phyloP scores from a whole-genome alignment of 2,329 filamentous ascomycete genomes.

The Xylariaceae sp. region DNA sequence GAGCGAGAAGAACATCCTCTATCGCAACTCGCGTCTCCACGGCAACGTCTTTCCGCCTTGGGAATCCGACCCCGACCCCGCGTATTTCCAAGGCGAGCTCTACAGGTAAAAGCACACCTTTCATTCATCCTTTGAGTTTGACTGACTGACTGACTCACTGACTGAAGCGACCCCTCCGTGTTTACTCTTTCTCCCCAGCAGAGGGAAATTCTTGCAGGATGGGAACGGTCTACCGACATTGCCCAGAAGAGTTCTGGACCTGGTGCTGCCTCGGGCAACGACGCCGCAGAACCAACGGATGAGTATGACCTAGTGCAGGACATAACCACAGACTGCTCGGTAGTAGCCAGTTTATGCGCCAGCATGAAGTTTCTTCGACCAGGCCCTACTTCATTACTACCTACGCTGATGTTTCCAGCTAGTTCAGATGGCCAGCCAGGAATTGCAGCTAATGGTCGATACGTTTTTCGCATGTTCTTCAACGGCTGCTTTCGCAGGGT shows the following conservation, averaged over 20 bases:
- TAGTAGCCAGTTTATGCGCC: slow-evolving; percentile 90
- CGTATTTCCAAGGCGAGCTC: slow-evolving; percentile 58
- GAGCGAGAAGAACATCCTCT: slow-evolving; percentile 69
- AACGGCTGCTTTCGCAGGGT: slow-evolving; percentile 90
- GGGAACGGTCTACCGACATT: slow-evolving; percentile 72
- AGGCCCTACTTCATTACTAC: slow-evolving; percentile 63
- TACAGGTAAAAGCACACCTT: slow-evolving; percentile 53
- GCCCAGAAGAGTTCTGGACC: slow-evolving; percentile 37
- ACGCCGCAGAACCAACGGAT: slow-evolving; percentile 37
- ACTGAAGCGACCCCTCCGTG: slow-evolving; percentile 58
- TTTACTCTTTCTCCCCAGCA: slow-evolving; percentile 73
- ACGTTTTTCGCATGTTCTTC: slow-evolving; percentile 88
- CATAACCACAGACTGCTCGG: slow-evolving; percentile 91
- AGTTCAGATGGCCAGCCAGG: slow-evolving; percentile 54
- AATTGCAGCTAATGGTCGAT: slow-evolving; percentile 76
- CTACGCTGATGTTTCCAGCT: slow-evolving; percentile 70
- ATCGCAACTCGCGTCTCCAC: slow-evolving; percentile 73
- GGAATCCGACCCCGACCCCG: slow-evolving; percentile 55
- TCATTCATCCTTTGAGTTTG: background rate
- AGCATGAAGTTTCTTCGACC: slow-evolving; percentile 64
- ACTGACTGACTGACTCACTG: slow-evolving; percentile 20
- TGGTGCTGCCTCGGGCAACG: slow-evolving; percentile 1
- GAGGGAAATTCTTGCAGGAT: slow-evolving; percentile 69
- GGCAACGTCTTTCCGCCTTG: slow-evolving; percentile 82
- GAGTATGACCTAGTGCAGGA: slow-evolving; percentile 87